Percentiles rank a stretch among this genome's conserved stretches.
Conservation (phyloP, 441 rosid species). For the Flueggea neowawraea region DNA sequence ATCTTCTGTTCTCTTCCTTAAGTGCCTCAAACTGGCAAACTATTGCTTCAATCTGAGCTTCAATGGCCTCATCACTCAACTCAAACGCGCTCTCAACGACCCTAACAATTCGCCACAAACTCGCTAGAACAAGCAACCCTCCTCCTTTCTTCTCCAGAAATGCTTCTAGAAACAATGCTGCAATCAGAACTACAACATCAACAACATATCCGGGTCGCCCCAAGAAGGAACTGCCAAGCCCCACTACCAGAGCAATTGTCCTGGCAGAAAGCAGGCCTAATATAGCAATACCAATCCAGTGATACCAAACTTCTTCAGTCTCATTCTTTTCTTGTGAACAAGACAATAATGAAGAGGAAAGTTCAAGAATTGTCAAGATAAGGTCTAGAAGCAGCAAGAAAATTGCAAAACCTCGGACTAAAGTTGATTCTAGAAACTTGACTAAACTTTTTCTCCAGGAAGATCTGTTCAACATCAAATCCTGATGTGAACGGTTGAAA, state of each 20-base stretch:
- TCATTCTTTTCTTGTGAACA: conserved; percentile 6
- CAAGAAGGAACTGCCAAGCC: conserved; percentile 41
- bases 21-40: conserved; percentile 48
- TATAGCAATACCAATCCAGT: conserved; percentile 55
- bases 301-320: conserved; percentile 37
- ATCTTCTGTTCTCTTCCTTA: conserved; percentile 32
- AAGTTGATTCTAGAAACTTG: conserved; percentile 46
- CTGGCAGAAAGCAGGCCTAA: conserved; percentile 45
- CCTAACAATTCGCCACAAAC: conserved; percentile 73
- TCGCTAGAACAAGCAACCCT: conserved; percentile 59
- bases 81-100: conserved; percentile 66
- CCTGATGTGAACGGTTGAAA: conserved; percentile 7
- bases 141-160: conserved; percentile 49
- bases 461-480: conserved; percentile 7
- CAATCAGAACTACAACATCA: conserved; percentile 42
- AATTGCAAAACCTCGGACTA: conserved; percentile 31
- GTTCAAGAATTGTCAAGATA: conserved; percentile 46
- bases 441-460: conserved; percentile 43
- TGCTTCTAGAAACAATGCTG: conserved; percentile 53
- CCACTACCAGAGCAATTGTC: conserved; percentile 34
- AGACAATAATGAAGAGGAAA: conserved; percentile 50
- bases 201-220: conserved; percentile 46
- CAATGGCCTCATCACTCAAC: conserved; percentile 75
- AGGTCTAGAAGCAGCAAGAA: conserved; percentile 51
- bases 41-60: conserved; percentile 50